Evolutionary conservation across 352 stramenopile genomes (phyloP).

Genomic region (Aphanomyces cochlioides): DNA sequence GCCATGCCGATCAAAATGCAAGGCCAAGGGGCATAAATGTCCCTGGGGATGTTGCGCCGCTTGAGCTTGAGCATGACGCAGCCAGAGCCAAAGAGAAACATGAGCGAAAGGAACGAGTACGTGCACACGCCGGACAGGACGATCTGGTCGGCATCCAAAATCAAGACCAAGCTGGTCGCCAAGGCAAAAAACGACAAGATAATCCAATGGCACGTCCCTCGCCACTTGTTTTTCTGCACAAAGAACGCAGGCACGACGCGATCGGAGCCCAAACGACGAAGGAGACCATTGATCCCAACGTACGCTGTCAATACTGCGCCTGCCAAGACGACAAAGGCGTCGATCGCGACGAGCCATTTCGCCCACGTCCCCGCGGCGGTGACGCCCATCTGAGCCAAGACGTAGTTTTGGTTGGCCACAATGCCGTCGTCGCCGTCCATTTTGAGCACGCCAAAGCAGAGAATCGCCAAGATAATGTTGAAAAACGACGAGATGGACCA

Average conservation of each 20-base stretch:
- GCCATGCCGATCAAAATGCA: conserved; percentile 65
- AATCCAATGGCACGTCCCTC: conserved; percentile 83
- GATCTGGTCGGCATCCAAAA: conserved; percentile 74
- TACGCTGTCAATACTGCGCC: conserved; percentile 86
- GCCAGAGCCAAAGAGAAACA: conserved; percentile 88
- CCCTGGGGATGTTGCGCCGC: conserved; percentile 80
- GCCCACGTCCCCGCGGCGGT: conserved; percentile 46
- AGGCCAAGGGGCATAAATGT: conserved; percentile 84
- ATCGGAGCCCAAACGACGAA: conserved; percentile 76
- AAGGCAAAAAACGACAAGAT: conserved; percentile 76
- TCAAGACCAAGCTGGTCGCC: conserved; percentile 64
- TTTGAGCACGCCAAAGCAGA: conserved; percentile 75
- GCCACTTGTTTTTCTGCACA: conserved; percentile 55
- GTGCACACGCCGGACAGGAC: conserved; percentile 89
- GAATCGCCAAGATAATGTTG: conserved; percentile 81
- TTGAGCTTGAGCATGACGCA: conserved; percentile 92
- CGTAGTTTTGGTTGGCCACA: conserved; percentile 57
- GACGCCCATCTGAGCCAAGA: conserved; percentile 72
- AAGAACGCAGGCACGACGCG: conserved; percentile 62
- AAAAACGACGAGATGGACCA: conserved; percentile 82
- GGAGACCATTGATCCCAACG: conserved; percentile 83
- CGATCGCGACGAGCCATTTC: conserved; percentile 48
- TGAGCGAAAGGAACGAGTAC: conserved; percentile 88
- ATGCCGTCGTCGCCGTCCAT: conserved; percentile 58
- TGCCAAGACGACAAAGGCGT: conserved; percentile 86